Conservation (phyloP, 2,329 filamentous ascomycete species). For the Keithomyces neogunnii region DNA sequence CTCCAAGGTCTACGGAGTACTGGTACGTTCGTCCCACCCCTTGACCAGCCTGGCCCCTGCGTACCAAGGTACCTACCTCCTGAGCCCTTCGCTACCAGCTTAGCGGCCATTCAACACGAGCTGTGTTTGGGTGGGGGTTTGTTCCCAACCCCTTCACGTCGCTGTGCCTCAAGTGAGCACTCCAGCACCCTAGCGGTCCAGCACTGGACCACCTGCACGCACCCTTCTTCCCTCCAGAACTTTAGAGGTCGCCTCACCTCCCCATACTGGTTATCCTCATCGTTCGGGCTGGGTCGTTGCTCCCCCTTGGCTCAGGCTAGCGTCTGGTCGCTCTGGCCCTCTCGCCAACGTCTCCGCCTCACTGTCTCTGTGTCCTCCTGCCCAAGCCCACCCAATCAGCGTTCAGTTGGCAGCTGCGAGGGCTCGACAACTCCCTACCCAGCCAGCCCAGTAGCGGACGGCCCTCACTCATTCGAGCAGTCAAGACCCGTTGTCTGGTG, state of each 20-base stretch:
- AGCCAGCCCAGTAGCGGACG: neutral
- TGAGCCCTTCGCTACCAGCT: too few species aligned
- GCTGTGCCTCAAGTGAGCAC: too few species aligned
- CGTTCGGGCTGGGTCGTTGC: neutral
- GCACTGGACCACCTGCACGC: neutral
- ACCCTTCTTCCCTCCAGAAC: neutral
- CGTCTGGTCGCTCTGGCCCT: neutral
- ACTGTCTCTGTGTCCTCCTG: neutral
- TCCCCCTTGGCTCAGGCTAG: constrained; percentile 1
- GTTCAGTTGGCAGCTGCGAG: neutral
- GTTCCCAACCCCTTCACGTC: too few species aligned
- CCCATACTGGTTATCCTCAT: neutral
- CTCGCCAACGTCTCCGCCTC: neutral
- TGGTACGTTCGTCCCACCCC: too few species aligned
- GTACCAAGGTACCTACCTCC: too few species aligned
- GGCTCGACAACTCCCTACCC: neutral
- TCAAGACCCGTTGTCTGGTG: neutral
- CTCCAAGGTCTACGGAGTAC: neutral
- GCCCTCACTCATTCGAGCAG: neutral
- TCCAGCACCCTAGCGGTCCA: too few species aligned
- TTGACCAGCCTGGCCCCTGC: too few species aligned
- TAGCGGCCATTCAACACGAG: too few species aligned
- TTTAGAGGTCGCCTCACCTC: neutral
- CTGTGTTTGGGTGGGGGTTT: too few species aligned
- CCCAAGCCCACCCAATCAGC: constrained; percentile 5